These are phyloP conservation scores for Chytriomyces confervae DNA, from an alignment of 192 early-diverging fungal genomes.

Conservation along the genomic window DNA sequence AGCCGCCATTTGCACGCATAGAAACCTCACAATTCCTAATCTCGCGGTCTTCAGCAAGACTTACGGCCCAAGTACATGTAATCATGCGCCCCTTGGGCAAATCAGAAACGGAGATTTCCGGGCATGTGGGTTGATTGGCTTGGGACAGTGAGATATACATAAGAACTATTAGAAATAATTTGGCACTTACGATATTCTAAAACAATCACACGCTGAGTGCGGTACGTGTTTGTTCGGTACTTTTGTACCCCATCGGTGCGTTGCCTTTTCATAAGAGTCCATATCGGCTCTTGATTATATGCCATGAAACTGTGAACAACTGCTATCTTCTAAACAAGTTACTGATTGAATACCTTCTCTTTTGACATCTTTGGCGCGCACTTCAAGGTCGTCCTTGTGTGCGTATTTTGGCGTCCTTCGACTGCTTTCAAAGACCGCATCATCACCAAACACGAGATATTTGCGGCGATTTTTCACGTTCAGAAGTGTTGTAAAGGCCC, in stretches of 20 bases:
- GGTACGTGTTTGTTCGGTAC: constrained; percentile 10
- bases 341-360: constrained; percentile 11
- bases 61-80: neutral
- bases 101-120: constrained; percentile 13
- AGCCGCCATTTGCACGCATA: constrained; percentile 13
- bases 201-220: constrained; percentile 24
- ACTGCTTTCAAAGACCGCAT: neutral
- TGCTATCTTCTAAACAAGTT: neutral
- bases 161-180: neutral
- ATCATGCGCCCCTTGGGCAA: constrained; percentile 7
- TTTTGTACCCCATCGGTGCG: constrained; percentile 10
- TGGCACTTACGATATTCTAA: constrained; percentile 23
- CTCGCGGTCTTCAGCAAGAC: constrained; percentile 12
- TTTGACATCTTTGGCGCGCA: neutral
- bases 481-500: neutral
- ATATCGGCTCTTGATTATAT: constrained; percentile 18
- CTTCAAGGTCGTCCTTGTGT: constrained; percentile 4
- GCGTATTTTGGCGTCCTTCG: constrained; percentile 17
- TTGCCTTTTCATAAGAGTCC: constrained; percentile 17
- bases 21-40: constrained; percentile 17
- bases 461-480: constrained; percentile 10
- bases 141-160: neutral
- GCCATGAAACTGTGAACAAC: too few species aligned
- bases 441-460: constrained; percentile 3
- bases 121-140: constrained; percentile 33